Base-by-base conservation (phyloP, 208 protist genomes). In the Tritrichomonas musculus region DNA sequence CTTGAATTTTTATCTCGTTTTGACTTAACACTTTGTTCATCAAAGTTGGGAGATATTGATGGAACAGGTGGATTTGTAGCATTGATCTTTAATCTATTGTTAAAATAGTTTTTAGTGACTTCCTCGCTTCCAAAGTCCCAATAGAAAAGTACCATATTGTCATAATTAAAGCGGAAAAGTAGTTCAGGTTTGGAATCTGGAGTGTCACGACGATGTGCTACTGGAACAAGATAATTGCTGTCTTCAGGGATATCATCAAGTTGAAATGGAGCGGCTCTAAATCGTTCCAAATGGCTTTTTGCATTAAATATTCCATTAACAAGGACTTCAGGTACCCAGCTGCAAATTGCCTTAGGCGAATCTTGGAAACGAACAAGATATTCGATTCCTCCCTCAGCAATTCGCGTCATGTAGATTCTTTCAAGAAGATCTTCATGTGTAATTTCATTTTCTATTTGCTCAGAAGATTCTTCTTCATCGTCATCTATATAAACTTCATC, bases 321-420 rank as follows among this genome's bases (percentile, higher is more conserved):
- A 47, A 82, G 41, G 9, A 20, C 47, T 50, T 82, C 73, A n/a
- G 73, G 73, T 53, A 82, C 41, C 73, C 73, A 82, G 20, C 50
- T 33, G 73, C 73, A 82, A 50, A 82, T 33, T 33, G 39, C n/a
- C 14, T 47, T 20, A 25, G n/a, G n/a, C 17, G 73, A 20, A n/a
- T 82, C 73, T 36, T 82, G 73, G 73, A 82, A 82, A 20, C 73
- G 33, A 41, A 82, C 73, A 53, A 82, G 73, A 36, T 82, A 82
- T 11, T 82, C 41, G 3, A 82, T 14, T 5, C 41, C 73, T 82
- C 41, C 73, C 11, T 82, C 41, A 20, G 20, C 41, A 53, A 82
- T 20, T 8, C 73, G 73, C 1, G 73, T 53, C 5, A 82, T 36
- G 39, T 82, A 82, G 13, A 82, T 82, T 53, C 50, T 33, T 50